Evolutionary conservation across 78 protist genomes (phyloP), one percentile per base, ranked within the genome.

Genomic region (Dictyostelium purpureum): DNA sequence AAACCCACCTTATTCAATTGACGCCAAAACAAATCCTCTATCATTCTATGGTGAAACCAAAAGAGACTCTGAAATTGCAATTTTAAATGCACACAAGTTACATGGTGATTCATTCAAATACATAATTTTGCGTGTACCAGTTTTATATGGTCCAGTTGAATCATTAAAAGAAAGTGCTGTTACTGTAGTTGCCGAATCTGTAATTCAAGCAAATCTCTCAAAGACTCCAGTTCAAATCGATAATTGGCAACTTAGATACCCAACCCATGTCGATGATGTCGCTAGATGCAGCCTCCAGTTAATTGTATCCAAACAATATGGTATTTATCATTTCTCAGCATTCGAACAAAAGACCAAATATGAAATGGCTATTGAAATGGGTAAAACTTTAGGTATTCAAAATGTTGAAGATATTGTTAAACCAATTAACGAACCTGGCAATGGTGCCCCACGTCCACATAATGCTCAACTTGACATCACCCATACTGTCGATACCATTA

Each of bases 31-130:
- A 1, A 35, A 54, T 43, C 91, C 91, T 42, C 18, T 83, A 6
- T 83, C 91, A 43, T 83, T 66, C 43, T 83, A 83, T 71, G 91
- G 91, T 71, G 74, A 73, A 51, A 83, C 91, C 2, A 83, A 83
- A 56, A 45, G 24, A 33, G 91, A 31, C 14, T 70, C 91, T 0
- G 91, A 83, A 21, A 43, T 54, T 38, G 70, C 59, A 38, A 12
- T 40, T 33, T 28, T 73, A 2, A 83, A 73, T 33, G 63, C 71
- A 9, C 5, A 35, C 0, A 9, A 2, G 10, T 26, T 37, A n/a
- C 0, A n/a, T 6, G 12, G 19, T 56, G 5, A 26, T 37, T 51
- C 71, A 52, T 21, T 38, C 11, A 43, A 31, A 45, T 71, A 73
- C 33, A 59, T 73, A 1, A 73, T 83, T 11, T 75, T 83, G 5